Base-by-base conservation (phyloP, 176 grass and related monocot genomes). In the Cymbopogon citratus region DNA sequence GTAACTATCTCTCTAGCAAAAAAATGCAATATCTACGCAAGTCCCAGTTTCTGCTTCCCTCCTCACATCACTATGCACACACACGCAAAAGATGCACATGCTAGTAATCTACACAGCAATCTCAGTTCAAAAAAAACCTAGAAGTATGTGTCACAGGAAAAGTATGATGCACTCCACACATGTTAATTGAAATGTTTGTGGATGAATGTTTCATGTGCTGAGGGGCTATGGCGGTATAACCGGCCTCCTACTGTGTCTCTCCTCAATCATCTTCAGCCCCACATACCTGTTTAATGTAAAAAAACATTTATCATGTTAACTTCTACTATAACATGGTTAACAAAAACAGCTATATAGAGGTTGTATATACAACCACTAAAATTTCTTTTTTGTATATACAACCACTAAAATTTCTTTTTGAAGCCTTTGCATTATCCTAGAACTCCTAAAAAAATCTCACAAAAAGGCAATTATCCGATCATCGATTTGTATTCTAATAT, bases 251-350 rank as follows among this genome's bases (percentile, higher is more conserved):
- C 51, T 87, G 69, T 77, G 92, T 69, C 89, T 85, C 66, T 77
- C 82, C 4, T 56, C 87, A 19, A 97, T 77, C 90, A 97, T 91
- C 82, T 91, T 90, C 87, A 82, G 66, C 34, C 94, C 94, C 79
- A 93, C 46, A 16, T 93, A 93, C 73, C 88, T 96, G 83, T 77
- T 10, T 28, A 74, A 62, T 48, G 31, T 35, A 83, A 7, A 69
- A 35, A 49, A 56, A 29, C 60, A 23, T 26, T 1, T 64, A 48
- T 49, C 21, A 9, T 34, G 25, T 61, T 43, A 72, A 52, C 52
- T 75, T 29, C 33, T 33, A 63, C 0, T 73, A 78, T 8, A 74
- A 69, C 63, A 59, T 61, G 9, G 36, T 44, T 28, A 3, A 38
- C n/a, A 5, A 34, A 29, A 51, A 43, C 4, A 49, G 39, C 16